Evolutionary conservation across 2,329 filamentous ascomycete genomes (phyloP).

Genomic region (Phoma herbarum): DNA sequence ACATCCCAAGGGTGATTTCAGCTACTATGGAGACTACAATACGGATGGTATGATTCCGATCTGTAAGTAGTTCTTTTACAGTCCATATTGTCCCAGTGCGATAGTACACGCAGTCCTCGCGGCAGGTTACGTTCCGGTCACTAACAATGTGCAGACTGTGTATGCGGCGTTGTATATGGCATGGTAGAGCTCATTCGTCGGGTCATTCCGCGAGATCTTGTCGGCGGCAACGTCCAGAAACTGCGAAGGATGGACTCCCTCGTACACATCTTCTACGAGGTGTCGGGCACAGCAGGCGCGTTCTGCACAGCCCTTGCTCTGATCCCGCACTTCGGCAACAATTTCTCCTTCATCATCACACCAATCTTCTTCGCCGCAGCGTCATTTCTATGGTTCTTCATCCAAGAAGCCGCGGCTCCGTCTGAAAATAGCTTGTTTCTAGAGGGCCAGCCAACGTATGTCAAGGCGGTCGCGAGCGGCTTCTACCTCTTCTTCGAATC

Average conservation of each 20-base stretch:
- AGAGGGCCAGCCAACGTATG: constrained; percentile 46
- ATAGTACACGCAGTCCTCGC: not conserved
- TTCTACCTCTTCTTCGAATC: constrained; percentile 58
- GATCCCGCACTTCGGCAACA: constrained; percentile 62
- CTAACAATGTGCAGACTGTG: constrained; percentile 32
- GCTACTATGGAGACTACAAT: constrained; percentile 60
- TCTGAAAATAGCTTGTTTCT: constrained; percentile 31
- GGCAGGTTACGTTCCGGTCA: not conserved
- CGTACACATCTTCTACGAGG: constrained; percentile 59
- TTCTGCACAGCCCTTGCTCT: constrained; percentile 60
- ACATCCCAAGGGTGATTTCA: constrained; percentile 52
- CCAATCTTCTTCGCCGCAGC: constrained; percentile 58
- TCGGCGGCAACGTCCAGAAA: constrained; percentile 61
- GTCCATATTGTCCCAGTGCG: not conserved
- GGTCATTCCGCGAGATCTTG: constrained; percentile 62
- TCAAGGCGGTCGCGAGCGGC: constrained; percentile 52
- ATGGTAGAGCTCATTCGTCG: constrained; percentile 63
- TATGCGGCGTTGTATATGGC: constrained; percentile 47
- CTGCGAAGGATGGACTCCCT: constrained; percentile 58
- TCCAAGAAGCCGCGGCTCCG: constrained; percentile 52
- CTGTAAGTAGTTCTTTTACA: constrained; percentile 36
- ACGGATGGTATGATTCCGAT: constrained; percentile 62
- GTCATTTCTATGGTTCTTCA: constrained; percentile 58
- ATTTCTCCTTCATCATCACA: constrained; percentile 62
- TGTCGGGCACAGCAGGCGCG: constrained; percentile 59